Percentiles rank a stretch among this genome's conserved stretches.
These are phyloP conservation scores for Hyparrhenia diplandra DNA, from an alignment of 176 grass and related monocot species.

Conservation along the genomic window DNA sequence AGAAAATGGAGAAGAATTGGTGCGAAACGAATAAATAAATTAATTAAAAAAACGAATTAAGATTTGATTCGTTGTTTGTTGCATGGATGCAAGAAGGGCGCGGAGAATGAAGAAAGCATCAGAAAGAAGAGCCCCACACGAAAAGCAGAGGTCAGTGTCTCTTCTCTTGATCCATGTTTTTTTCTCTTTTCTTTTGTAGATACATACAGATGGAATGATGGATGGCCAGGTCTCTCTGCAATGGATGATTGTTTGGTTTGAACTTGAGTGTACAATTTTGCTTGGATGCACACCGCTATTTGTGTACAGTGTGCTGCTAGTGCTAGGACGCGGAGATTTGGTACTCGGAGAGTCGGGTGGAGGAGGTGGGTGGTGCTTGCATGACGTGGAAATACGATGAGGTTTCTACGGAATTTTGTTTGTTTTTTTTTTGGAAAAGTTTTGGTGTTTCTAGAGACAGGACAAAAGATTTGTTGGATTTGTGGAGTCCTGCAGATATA, in stretches of 20 bases:
- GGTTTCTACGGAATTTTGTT: background rate
- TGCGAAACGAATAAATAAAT: background rate
- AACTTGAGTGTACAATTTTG: background rate
- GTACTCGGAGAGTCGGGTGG: no score
- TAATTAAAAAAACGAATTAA: background rate
- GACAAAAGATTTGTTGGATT: background rate
- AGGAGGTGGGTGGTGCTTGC: no score
- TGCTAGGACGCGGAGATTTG: no score
- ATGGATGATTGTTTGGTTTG: background rate
- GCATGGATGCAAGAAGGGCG: slow-evolving; percentile 1
- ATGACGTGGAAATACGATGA: slow-evolving; percentile 20
- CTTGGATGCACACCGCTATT: no score
- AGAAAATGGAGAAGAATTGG: background rate
- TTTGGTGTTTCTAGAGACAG: background rate
- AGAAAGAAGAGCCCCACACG: slow-evolving; percentile 3
- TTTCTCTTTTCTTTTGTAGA: background rate
- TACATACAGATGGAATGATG: no score
- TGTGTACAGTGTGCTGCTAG: background rate
- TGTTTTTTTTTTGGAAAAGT: background rate
- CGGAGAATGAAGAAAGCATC: slow-evolving; percentile 27
- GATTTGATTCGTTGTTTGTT: slow-evolving; percentile 38
- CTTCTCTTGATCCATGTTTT: background rate
- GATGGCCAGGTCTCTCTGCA: background rate
- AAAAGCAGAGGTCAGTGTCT: slow-evolving; percentile 36
- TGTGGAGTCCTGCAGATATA: background rate